Evolutionary conservation across 2,329 filamentous ascomycete species (phyloP), one percentile per base, ranked within the genome.

Genomic region (Metarhizium sp.): DNA sequence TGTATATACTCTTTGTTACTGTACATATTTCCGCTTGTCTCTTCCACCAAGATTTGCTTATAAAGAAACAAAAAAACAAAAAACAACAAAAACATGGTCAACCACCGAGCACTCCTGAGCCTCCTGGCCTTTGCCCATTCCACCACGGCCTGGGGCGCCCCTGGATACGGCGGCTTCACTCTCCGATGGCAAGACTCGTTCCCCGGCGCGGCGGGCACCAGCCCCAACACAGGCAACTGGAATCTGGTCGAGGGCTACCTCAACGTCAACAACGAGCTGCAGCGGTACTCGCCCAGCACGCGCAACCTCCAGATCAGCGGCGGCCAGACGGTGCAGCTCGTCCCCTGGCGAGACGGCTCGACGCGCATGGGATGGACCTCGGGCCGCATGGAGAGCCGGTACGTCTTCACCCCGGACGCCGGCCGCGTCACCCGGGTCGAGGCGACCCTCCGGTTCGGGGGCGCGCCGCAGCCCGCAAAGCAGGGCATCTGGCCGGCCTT

Each of bases 401-500:
- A 68, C 51, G 69, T 72, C 32, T 74, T 78, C 59, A 78, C 75
- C 0, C 79, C 80, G 0, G 56, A 60, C 1, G 57, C 69, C 1
- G 76, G 78, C 58, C 73, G 72, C 57, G 61, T 75, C 34, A 80
- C 77, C 25, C 66, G 72, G 45, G 67, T 77, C 32, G 74, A 80
- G 57, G 72, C 74, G 4, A 64, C 65, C 29, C 67, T 82, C 49
- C 74, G 77, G 40, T 69, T 81, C 50, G 80, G 77, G 13, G 61
- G 61, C 57, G 74, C 74, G 64, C 46, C 64, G 1, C 61, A 63
- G 46, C 69, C 70, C 2, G 63, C 65, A 47, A 78, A 80, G 66
- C 71, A 80, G 60, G 80, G 80, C 4, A 70, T 82, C 51, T 83
- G 79, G 80, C 79, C 80, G 0, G 80, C 80, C 0, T 82, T 82